Percentiles rank a stretch among this genome's conserved stretches.
These are phyloP conservation scores for Knoxdaviesia capensis DNA, from an alignment of 2,329 filamentous ascomycete genomes.

Conservation along the genomic window DNA sequence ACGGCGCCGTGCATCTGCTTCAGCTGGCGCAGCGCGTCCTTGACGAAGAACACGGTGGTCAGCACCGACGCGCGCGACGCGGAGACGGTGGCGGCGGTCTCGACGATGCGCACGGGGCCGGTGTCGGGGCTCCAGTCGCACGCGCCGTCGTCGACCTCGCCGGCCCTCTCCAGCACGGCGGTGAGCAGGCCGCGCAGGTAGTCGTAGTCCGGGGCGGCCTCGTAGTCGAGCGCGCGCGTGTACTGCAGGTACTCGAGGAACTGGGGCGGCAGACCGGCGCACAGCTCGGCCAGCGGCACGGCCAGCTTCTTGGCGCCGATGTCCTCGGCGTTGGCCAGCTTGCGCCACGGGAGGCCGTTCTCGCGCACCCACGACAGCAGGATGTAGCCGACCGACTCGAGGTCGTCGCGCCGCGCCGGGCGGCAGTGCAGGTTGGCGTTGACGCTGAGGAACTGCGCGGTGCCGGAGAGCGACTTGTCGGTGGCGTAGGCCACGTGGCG, in stretches of 20 bases:
- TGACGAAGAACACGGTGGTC: constrained; percentile 2
- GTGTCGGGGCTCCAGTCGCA: constrained; percentile 3
- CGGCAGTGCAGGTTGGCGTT: constrained; percentile 2
- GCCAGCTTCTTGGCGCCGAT: constrained; percentile 2
- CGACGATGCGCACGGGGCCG: constrained; percentile 1
- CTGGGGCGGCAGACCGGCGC: constrained; percentile 1
- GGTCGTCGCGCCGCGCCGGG: constrained; percentile 3
- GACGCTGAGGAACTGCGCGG: constrained; percentile 3
- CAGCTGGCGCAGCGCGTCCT: neutral
- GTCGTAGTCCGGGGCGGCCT: constrained; percentile 2
- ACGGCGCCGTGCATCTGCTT: constrained; percentile 1
- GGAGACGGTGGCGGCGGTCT: too few relatives aligned
- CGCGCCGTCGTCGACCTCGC: constrained; percentile 1
- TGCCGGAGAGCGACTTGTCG: constrained; percentile 2
- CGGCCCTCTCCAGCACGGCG: neutral
- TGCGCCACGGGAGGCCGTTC: constrained; percentile 3
- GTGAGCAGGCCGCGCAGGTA: constrained; percentile 3
- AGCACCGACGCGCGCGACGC: too few relatives aligned
- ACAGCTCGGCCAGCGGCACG: constrained; percentile 1
- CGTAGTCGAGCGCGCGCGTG: constrained; percentile 2
- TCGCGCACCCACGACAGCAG: constrained; percentile 3
- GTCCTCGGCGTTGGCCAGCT: constrained; percentile 1
- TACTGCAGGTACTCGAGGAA: constrained; percentile 3
- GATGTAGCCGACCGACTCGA: constrained; percentile 1
- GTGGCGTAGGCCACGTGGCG: constrained; percentile 1